Conservation (phyloP, 2,329 filamentous ascomycete genomes). For the Nothophaeocryptopus gaeumannii region DNA sequence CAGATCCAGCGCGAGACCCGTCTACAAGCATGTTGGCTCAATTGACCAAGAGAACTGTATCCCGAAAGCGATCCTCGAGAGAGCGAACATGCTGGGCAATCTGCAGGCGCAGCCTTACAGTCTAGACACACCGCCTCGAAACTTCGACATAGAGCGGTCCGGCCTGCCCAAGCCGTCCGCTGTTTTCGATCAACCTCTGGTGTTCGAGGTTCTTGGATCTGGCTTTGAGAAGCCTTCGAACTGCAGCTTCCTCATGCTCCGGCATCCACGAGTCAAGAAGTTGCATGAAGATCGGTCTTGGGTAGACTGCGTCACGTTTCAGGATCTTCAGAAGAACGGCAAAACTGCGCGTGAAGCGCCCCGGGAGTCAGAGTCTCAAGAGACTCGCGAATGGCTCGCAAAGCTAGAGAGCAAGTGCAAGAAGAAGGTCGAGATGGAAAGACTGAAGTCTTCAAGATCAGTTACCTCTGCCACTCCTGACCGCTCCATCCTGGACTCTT, state of each 20-base stretch:
- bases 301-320: conserved; percentile 65
- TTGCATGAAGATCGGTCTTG: conserved; percentile 73
- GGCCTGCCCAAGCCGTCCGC: conserved; percentile 39
- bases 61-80: conserved; percentile 43
- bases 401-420: conserved; percentile 50
- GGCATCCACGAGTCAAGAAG: conserved; percentile 74
- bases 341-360: conserved; percentile 52
- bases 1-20: conserved; percentile 52
- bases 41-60: conserved; percentile 48
- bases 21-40: conserved; percentile 64
- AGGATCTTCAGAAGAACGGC: conserved; percentile 67
- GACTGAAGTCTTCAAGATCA: conserved; percentile 9
- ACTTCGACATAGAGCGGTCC: conserved; percentile 24
- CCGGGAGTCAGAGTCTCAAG: conserved; percentile 56
- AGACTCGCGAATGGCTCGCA: conserved; percentile 60
- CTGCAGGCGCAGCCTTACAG: conserved; percentile 36
- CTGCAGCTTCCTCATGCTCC: conserved; percentile 67
- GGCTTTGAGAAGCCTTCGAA: conserved; percentile 72
- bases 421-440: conserved; percentile 31
- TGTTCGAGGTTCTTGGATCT: conserved; percentile 78
- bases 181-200: conserved; percentile 67
- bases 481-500: conserved; percentile 7
- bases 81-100: conserved; percentile 43
- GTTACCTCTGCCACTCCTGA: conserved; percentile 9
- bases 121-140: conserved; percentile 17